Percentiles rank a stretch among this genome's conserved stretches.
These are phyloP conservation scores for Scedosporium boydii DNA, from an alignment of 2,329 filamentous ascomycete species.

Conservation along the genomic window DNA sequence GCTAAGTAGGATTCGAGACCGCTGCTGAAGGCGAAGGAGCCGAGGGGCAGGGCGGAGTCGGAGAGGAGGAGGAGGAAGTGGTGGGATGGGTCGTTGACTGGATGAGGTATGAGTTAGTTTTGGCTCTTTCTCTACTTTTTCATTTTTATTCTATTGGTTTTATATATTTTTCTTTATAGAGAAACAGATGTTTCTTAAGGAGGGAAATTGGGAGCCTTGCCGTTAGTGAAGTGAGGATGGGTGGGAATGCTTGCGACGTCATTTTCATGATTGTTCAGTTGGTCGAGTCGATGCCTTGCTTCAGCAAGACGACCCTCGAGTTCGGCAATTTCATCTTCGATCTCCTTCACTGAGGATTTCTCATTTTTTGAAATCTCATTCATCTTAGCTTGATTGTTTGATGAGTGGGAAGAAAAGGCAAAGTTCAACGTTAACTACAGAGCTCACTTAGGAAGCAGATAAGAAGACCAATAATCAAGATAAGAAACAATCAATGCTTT, in stretches of 20 bases:
- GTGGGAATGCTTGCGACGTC: background rate
- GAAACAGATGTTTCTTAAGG: no score
- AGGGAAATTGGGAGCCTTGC: background rate
- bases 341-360: background rate
- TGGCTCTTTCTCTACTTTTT: background rate
- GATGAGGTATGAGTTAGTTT: background rate
- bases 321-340: background rate
- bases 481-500: background rate
- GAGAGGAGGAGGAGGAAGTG: slow-evolving; percentile 71
- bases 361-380: background rate
- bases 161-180: no score
- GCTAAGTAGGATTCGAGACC: slow-evolving; percentile 76
- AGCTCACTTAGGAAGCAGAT: background rate
- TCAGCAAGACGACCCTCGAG: background rate
- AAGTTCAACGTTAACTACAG: background rate
- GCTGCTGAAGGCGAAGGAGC: slow-evolving; percentile 80
- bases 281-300: background rate
- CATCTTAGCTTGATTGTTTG: background rate
- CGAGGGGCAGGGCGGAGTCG: slow-evolving; percentile 72
- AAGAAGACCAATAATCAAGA: background rate
- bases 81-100: slow-evolving; percentile 17
- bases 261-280: background rate
- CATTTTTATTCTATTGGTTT: background rate
- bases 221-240: background rate
- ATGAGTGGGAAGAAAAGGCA: background rate